phyloP scores from a whole-genome alignment of 2,329 filamentous ascomycete species.

The Didymella exigua region DNA sequence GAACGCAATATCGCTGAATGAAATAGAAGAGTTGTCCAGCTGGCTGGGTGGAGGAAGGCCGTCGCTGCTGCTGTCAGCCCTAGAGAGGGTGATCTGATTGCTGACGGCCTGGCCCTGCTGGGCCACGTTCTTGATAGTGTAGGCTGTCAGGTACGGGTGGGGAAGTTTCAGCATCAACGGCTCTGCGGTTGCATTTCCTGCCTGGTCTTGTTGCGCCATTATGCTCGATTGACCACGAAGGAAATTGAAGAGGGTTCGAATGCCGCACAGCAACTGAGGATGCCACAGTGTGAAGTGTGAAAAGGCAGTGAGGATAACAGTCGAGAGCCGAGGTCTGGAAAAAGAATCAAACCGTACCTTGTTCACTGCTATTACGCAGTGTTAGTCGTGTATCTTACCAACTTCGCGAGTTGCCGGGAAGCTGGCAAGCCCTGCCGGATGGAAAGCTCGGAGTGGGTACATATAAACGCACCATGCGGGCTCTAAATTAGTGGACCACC shows the following conservation, averaged over 20 bases:
- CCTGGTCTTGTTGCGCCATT: constrained; percentile 31
- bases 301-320: constrained; percentile 3
- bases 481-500: constrained; percentile 20
- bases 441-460: constrained; percentile 28
- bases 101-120: constrained; percentile 25
- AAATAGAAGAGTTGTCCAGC: constrained; percentile 36
- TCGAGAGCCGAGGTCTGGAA: constrained; percentile 35
- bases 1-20: constrained; percentile 40
- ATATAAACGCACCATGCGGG: constrained; percentile 34
- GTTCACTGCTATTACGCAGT: constrained; percentile 26
- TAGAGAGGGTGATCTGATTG: constrained; percentile 31
- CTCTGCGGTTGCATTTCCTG: constrained; percentile 20
- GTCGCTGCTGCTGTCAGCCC: constrained; percentile 23
- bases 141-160: constrained; percentile 47
- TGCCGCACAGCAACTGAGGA: constrained; percentile 11
- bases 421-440: constrained; percentile 1
- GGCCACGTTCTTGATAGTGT: constrained; percentile 35
- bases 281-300: constrained; percentile 17
- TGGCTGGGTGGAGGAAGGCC: constrained; percentile 30
- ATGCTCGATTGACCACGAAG: neutral
- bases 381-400: constrained; percentile 32
- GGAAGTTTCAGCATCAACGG: constrained; percentile 44
- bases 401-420: constrained; percentile 11
- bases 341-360: constrained; percentile 14
- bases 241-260: constrained; percentile 9